Evolutionary conservation across 306 rosid genomes (phyloP).

Genomic region (Castanea sativa): DNA sequence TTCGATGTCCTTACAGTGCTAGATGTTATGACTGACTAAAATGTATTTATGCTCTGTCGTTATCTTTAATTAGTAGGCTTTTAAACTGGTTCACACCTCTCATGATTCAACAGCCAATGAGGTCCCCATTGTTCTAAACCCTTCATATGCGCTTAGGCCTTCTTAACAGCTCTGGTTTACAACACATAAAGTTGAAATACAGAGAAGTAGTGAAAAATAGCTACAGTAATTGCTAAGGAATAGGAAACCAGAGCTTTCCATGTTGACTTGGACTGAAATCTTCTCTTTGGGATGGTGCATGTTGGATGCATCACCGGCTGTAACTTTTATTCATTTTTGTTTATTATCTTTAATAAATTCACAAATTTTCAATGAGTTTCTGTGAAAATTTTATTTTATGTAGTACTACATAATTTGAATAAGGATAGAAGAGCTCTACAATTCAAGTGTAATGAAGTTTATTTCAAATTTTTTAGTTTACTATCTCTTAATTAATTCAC

Average conservation of each 20-base stretch:
- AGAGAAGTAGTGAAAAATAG: background rate
- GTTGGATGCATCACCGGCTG: background rate
- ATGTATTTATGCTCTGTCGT: background rate
- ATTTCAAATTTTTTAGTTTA: background rate
- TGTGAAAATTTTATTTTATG: too few species aligned
- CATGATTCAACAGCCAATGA: background rate
- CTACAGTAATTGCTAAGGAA: background rate
- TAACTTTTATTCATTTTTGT: background rate
- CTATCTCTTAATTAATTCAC: background rate
- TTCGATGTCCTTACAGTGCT: background rate
- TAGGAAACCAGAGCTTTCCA: background rate
- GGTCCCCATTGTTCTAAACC: background rate
- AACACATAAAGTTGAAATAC: background rate
- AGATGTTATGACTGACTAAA: background rate
- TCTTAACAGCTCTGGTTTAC: background rate
- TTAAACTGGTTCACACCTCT: background rate
- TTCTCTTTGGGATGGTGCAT: background rate
- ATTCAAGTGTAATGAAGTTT: background rate
- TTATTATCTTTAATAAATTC: background rate
- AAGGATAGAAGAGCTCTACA: background rate
- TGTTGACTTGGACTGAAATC: background rate
- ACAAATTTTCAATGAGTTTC: background rate
- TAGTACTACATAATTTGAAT: background rate
- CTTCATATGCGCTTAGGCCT: background rate
- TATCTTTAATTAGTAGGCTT: background rate